phyloP scores from a whole-genome alignment of 2,329 filamentous ascomycete species.

The Verticillium zaregamsianum region DNA sequence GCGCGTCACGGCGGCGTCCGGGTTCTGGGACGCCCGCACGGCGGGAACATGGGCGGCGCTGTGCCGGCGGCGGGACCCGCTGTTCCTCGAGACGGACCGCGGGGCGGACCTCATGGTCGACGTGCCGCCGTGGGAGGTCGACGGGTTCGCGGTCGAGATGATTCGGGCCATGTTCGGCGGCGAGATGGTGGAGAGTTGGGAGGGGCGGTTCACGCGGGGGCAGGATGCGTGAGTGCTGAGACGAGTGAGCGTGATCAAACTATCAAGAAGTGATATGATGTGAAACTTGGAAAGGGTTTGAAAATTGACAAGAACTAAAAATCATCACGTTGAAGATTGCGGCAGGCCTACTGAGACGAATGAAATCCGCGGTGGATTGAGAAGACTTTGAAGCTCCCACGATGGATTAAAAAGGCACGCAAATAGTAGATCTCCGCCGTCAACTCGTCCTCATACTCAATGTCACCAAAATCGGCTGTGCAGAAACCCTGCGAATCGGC shows the following conservation, averaged over 20 bases:
- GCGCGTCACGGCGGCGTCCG: slow-evolving; percentile 19
- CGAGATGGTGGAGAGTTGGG: slow-evolving; percentile 9
- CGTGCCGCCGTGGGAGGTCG: slow-evolving; percentile 7
- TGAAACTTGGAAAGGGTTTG: too few relatives aligned
- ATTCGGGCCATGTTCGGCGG: slow-evolving; percentile 7
- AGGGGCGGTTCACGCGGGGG: slow-evolving; percentile 1
- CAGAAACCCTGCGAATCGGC: background rate
- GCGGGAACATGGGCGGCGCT: slow-evolving; percentile 17
- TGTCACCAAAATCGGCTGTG: background rate
- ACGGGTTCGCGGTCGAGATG: slow-evolving; percentile 9
- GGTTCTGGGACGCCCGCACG: slow-evolving; percentile 21
- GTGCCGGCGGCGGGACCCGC: background rate
- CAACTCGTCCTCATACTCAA: background rate
- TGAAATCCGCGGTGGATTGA: too few relatives aligned
- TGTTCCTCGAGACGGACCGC: slow-evolving; percentile 4
- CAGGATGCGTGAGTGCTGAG: too few relatives aligned
- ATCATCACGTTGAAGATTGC: too few relatives aligned
- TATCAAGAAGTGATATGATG: too few relatives aligned
- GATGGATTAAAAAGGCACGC: too few relatives aligned
- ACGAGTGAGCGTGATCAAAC: background rate
- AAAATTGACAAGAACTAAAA: too few relatives aligned
- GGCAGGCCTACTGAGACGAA: too few relatives aligned
- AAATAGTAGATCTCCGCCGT: too few relatives aligned
- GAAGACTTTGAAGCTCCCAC: too few relatives aligned
- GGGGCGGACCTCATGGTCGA: background rate